Conservation (phyloP, 352 stramenopile genomes). For the Pythium folliculosum region DNA sequence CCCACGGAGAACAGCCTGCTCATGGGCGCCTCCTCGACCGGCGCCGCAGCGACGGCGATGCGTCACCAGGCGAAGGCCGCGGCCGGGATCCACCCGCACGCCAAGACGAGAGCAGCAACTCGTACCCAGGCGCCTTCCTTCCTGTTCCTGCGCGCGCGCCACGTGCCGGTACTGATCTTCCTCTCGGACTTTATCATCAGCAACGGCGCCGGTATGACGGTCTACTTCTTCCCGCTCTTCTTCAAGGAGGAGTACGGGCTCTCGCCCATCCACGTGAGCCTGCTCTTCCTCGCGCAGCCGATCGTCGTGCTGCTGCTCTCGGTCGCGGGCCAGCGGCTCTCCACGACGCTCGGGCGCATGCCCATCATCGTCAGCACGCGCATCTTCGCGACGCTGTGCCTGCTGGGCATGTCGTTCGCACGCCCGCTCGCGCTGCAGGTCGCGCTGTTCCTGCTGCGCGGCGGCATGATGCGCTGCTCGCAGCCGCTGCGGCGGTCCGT, state of each 20-base stretch:
- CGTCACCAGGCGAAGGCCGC: constrained; percentile 12
- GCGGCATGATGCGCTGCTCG: constrained; percentile 87
- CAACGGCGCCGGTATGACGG: constrained; percentile 84
- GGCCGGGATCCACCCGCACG: constrained; percentile 4
- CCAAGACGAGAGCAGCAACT: neutral
- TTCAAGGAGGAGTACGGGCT: constrained; percentile 84
- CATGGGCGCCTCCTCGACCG: neutral
- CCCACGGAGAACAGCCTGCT: constrained; percentile 22
- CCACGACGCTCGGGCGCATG: constrained; percentile 59
- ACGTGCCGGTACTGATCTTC: constrained; percentile 76
- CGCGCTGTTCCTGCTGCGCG: constrained; percentile 69
- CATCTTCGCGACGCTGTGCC: constrained; percentile 53
- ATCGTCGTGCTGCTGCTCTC: constrained; percentile 71
- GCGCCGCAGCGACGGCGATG: neutral
- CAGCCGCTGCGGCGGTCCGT: constrained; percentile 79
- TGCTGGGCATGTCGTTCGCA: constrained; percentile 69
- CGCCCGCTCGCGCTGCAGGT: constrained; percentile 65
- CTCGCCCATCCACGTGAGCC: constrained; percentile 73
- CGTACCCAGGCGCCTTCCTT: constrained; percentile 33
- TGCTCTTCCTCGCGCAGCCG: constrained; percentile 70
- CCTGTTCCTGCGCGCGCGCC: constrained; percentile 55
- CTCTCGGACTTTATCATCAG: constrained; percentile 85
- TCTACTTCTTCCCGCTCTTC: constrained; percentile 89
- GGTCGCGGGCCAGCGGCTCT: constrained; percentile 51
- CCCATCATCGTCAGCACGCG: constrained; percentile 72